Base-by-base conservation (phyloP, 129 eudicot species). In the Flaveria linearis region DNA sequence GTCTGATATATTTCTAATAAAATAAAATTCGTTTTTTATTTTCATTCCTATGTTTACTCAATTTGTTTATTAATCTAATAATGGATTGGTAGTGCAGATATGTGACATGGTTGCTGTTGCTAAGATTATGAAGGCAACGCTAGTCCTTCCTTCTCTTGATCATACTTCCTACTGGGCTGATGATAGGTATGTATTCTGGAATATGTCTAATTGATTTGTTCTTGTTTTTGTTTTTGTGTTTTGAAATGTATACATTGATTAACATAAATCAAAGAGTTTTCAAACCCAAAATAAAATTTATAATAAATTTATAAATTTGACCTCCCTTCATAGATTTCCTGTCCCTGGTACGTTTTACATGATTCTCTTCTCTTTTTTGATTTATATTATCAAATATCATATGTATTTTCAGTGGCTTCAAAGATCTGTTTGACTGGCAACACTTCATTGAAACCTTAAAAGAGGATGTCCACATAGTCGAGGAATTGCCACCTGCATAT, bases 51-150 rank as follows among this genome's bases (percentile, higher is more conserved):
- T 68, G 72, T 56, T 18, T 68, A 41, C 2, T 33, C n/a, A 63
- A 72, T 56, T 79, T 56, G 18, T 36, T 36, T 80, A 78, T 25
- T 83, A 61, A 67, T 87, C 92, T 87, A 85, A 91, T 84, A 76
- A 81, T 80, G 74, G 75, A 77, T 87, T 82, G 89, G 82, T 87
- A 87, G 82, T 91, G 92, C 97, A 95, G 99, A 95, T 95, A 13
- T 95, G 99, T 83, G 99, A 95, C 83, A 91, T 95, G 97, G 99
- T 95, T 72, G 97, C 97, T 61, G 90, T 91, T 84, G 99, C 97
- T 68, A 95, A 95, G 82, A 88, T 91, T 49, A 73, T 88, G 91
- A 91, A 95, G 87, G 97, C 99, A 11, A 95, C 99, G 0, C 93
- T 95, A 76, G 94, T 95, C 71, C 94, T 91, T 81, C 99, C 99